Evolutionary conservation across 2,329 filamentous ascomycete species (phyloP).

Genomic region (Orbilia oligospora): DNA sequence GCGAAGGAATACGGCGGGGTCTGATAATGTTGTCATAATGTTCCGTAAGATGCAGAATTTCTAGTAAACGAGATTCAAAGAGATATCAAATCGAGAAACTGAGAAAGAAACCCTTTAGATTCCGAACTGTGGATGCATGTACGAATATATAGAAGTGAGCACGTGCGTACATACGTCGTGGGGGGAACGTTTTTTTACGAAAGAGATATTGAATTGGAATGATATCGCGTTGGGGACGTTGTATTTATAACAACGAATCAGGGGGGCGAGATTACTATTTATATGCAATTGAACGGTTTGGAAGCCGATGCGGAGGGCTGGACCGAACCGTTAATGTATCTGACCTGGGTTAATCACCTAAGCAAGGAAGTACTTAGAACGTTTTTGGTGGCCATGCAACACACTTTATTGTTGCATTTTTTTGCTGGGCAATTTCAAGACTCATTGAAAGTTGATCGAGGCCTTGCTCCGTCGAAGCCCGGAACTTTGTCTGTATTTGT

Average conservation of each 20-base stretch:
- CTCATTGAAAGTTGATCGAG: no score
- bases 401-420: not conserved
- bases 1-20: constrained; percentile 29
- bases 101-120: not conserved
- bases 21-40: constrained; percentile 19
- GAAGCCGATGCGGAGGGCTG: not conserved
- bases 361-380: no score
- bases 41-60: not conserved
- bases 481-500: no score
- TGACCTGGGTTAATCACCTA: not conserved
- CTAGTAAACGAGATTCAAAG: not conserved
- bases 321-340: not conserved
- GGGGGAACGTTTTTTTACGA: not conserved
- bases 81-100: not conserved
- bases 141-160: not conserved
- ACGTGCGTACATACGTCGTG: not conserved
- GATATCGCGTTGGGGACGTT: constrained; percentile 13
- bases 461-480: no score
- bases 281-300: not conserved
- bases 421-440: not conserved
- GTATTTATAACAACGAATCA: constrained; percentile 22
- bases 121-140: constrained; percentile 1
- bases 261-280: constrained; percentile 17
- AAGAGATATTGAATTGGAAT: not conserved
- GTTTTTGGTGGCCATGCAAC: not conserved